phyloP scores from a whole-genome alignment of 176 grass and related monocot species.

The Echinochloa phyllopogon region DNA sequence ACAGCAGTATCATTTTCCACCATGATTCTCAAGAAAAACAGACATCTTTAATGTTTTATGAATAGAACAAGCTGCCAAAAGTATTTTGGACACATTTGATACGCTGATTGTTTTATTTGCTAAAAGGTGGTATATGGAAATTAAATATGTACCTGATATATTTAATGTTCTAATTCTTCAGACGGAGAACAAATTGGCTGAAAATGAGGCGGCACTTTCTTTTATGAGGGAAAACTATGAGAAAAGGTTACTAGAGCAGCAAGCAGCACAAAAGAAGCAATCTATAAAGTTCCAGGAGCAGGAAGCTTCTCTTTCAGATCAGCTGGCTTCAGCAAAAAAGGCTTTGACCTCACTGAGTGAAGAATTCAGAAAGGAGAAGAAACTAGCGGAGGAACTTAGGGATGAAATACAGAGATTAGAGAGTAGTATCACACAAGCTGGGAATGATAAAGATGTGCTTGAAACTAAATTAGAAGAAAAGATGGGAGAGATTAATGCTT shows the following conservation, averaged over 20 bases:
- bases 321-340: conserved; percentile 68
- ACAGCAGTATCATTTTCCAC: not conserved
- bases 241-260: conserved; percentile 63
- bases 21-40: conserved; percentile 31
- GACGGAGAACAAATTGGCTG: conserved; percentile 76
- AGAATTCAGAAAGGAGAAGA: conserved; percentile 73
- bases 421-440: conserved; percentile 54
- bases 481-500: conserved; percentile 49
- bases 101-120: conserved; percentile 14
- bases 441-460: conserved; percentile 66
- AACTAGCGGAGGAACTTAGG: conserved; percentile 66
- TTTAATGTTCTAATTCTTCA: conserved; percentile 49
- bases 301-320: conserved; percentile 67
- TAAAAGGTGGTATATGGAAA: conserved; percentile 1
- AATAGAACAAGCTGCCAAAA: conserved; percentile 19
- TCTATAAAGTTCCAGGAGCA: conserved; percentile 69
- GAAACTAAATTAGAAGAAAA: conserved; percentile 74
- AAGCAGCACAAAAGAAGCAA: conserved; percentile 68
- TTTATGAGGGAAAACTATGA: conserved; percentile 77
- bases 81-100: conserved; percentile 37
- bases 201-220: conserved; percentile 74
- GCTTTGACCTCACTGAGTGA: conserved; percentile 58
- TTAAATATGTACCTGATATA: conserved; percentile 27
- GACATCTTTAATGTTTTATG: not conserved
- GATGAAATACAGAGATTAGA: conserved; percentile 74